These are phyloP conservation scores for Vitis rupestris DNA, from an alignment of 164 flowering plant genomes.

Conservation along the genomic window DNA sequence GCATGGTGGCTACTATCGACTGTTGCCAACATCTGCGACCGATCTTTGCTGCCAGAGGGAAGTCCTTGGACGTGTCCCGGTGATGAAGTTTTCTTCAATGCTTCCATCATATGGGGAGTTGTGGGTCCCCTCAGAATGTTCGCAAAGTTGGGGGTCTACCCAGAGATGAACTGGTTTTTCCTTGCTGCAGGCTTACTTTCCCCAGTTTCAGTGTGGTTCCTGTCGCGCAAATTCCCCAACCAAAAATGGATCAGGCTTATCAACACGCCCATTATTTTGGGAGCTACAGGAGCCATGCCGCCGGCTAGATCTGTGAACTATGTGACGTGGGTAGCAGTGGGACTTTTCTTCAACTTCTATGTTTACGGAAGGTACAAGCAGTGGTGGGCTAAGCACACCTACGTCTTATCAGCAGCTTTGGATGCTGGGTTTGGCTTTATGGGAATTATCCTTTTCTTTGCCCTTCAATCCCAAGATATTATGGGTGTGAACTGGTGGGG, in stretches of 20 bases:
- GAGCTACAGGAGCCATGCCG: slow-evolving; percentile 41
- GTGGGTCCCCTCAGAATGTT: slow-evolving; percentile 59
- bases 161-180: slow-evolving; percentile 52
- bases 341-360: slow-evolving; percentile 53
- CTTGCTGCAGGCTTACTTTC: slow-evolving; percentile 39
- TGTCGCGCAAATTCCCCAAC: slow-evolving; percentile 34
- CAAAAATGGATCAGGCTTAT: slow-evolving; percentile 55
- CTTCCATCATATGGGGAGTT: slow-evolving; percentile 72
- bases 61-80: slow-evolving; percentile 75
- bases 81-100: slow-evolving; percentile 51
- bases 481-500: slow-evolving; percentile 76
- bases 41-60: slow-evolving; percentile 36
- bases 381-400: slow-evolving; percentile 86
- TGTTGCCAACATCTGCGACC: slow-evolving; percentile 38
- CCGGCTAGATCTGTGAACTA: slow-evolving; percentile 55
- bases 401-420: slow-evolving; percentile 61
- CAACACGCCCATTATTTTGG: slow-evolving; percentile 59
- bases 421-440: slow-evolving; percentile 76
- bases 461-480: slow-evolving; percentile 35
- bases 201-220: slow-evolving; percentile 46
- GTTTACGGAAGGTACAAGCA: slow-evolving; percentile 44
- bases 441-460: slow-evolving; percentile 39
- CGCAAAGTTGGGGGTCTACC: slow-evolving; percentile 36
- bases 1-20: slow-evolving; percentile 60
- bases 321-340: slow-evolving; percentile 48